Evolutionary conservation across 1,284 basidiomycete species (phyloP), one percentile per base, ranked within the genome.

Genomic region (Anthracocystis walkeri): DNA sequence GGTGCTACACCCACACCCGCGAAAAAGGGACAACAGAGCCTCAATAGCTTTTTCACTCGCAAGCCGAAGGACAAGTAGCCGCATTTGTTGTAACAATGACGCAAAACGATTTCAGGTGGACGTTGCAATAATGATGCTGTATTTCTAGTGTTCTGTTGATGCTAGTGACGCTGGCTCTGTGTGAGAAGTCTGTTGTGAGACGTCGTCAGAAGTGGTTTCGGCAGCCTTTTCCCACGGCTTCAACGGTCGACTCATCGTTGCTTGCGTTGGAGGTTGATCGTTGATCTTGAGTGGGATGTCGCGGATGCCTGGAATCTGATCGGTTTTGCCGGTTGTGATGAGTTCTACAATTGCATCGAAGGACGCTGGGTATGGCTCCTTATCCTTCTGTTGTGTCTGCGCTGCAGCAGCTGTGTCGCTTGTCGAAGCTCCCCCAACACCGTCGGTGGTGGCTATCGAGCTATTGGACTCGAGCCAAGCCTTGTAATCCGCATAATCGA

Each of bases 231-330:
- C 81, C 82, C 82, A 84, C 14, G 82, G 82, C 65, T 84, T 82
- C 18, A 59, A 49, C 2, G 80, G 80, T 18, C 65, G 53, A 35
- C 52, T 58, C 65, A 83, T 65, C 6, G 61, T 73, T 6, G 82
- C 60, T 23, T 67, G 58, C 41, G 79, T 81, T 0, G 82, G 82
- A 20, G 50, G 40, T 18, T 64, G 60, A 21, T 80, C 66, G 63
- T 84, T 83, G 71, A 84, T 84, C 71, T 81, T 71, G 51, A 84
- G 72, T 1, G 83, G 82, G 10, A 84, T 84, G 21, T 83, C 79
- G 7, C 78, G 53, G 18, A 84, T 80, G 6, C 82, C 82, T 0
- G 82, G 75, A 23, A 85, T 83, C 64, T 80, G 67, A 54, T 84
- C 82, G 3, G 80, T 79, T 38, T 77, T 77, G 11, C 83, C 83